Evolutionary conservation across 208 protist species (phyloP), one percentile per base, ranked within the genome.

Genomic region (Acanthamoeba sp.): DNA sequence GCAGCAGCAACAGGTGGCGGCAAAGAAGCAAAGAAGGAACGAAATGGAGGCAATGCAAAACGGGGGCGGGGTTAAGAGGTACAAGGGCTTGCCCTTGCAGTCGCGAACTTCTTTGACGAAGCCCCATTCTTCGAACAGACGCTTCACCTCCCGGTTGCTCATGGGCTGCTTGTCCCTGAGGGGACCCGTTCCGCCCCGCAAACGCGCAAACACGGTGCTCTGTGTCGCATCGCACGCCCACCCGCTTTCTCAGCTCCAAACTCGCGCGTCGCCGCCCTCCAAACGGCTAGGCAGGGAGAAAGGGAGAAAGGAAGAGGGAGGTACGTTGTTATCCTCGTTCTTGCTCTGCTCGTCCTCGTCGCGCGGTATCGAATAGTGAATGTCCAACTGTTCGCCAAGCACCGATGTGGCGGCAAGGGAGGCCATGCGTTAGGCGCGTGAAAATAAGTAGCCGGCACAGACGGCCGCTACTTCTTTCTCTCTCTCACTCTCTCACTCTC

Each of bases 41-140:
- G n/a, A n/a, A n/a, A n/a, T n/a, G n/a, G n/a, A n/a, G n/a, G n/a
- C n/a, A n/a, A n/a, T n/a, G n/a, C n/a, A n/a, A n/a, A n/a, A n/a
- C n/a, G n/a, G 62, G 62, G 62, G 62, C 1, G 62, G 24, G 24
- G 62, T 6, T 4, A 2, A 34, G 32, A 12, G 20, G 36, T 55
- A 84, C 73, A 42, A 55, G 27, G 73, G 36, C 20, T 84, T 84
- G 18, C 73, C 73, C 18, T 29, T 48, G 73, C 73, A 84, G 2
- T 84, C 73, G 73, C 73, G 73, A 2, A 84, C 42, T 84, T 84
- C 73, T 24, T 84, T 84, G 36, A 84, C 42, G 24, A 18, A 42
- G 38, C 73, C 73, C 73, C 73, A 84, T 50, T 84, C 40, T 50
- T 84, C 73, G 40, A 84, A 52, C 42, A 84, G 73, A 32, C 42